Evolutionary conservation across 1,284 basidiomycete species (phyloP), one percentile per base, ranked within the genome.

Genomic region (Cerrena zonata): DNA sequence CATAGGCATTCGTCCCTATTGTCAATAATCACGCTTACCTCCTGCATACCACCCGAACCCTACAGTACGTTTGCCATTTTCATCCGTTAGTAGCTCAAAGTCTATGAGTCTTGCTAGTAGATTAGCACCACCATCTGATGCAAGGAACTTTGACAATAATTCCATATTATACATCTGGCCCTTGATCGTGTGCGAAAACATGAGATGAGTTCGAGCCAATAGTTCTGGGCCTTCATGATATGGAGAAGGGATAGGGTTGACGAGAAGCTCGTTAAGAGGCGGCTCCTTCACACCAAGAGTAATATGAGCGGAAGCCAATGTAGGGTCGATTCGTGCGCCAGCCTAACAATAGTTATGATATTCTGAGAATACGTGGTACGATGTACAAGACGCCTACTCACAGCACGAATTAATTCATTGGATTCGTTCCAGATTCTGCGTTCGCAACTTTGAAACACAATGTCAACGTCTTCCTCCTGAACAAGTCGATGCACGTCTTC

Each of bases 151-250:
- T 1, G 83, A 74, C 1, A 95, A 74, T 0, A 95, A 71, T 0
- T 83, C 80, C 58, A 85, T 88, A 62, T 95, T 95, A 69, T 94
- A 94, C 11, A 74, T 65, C 67, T 95, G 89, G 0, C 86, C 86
- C 67, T 95, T 95, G 58, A 84, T 82, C 0, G 91, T 93, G 66
- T 94, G 92, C 25, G 87, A 91, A 74, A 95, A 95, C 84, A 92
- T 91, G 53, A 93, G 68, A 57, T 90, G 83, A 2, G 85, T 89
- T 19, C 84, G 77, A 4, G 76, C 65, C 10, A 68, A 57, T 2
- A 57, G 49, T 18, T 49, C 23, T 2, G 38, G 21, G 24, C 49
- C 34, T n/a, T 30, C 58, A 57, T 51, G 58, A 53, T 39, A 61
- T 52, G 62, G 68, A 22, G 63, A 58, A n/a, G 61, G 60, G 4